Percentiles rank a stretch among this genome's conserved stretches.
phyloP scores from a whole-genome alignment of 768 basidiomycete genomes.

The Lactarius trivialis region DNA sequence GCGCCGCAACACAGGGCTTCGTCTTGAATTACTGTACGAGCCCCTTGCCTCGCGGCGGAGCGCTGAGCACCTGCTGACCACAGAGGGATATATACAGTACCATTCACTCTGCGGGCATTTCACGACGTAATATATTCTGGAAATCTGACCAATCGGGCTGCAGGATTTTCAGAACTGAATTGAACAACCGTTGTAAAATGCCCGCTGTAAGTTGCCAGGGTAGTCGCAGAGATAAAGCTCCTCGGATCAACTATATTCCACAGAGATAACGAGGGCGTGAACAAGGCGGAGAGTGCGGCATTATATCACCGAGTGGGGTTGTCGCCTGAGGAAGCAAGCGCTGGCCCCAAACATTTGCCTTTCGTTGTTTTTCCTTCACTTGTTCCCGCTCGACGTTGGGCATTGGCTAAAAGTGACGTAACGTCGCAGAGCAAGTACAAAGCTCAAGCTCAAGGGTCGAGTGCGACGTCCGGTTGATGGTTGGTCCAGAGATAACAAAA shows the following conservation, averaged over 20 bases:
- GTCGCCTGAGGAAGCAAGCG: neutral
- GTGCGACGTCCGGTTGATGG: neutral
- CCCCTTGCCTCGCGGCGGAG: slow-evolving; percentile 6
- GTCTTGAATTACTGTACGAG: neutral
- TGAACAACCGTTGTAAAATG: neutral
- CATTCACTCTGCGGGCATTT: no score
- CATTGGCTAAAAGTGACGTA: neutral
- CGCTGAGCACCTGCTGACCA: neutral
- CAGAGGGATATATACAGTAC: slow-evolving; percentile 7
- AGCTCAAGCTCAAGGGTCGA: neutral
- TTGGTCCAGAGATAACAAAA: neutral
- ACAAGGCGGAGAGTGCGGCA: neutral
- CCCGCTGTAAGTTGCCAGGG: neutral
- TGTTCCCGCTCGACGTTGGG: neutral
- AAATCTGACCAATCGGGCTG: neutral
- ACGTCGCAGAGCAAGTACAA: neutral
- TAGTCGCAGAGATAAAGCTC: neutral
- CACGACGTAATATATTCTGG: neutral
- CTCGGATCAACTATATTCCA: neutral
- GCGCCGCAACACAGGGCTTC: neutral
- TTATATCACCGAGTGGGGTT: neutral
- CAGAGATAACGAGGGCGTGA: neutral
- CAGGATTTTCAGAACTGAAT: neutral
- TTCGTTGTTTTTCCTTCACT: neutral
- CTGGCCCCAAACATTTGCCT: neutral